Evolutionary conservation across 441 rosid species (phyloP), one percentile per base, ranked within the genome.

Genomic region (Populus hybrid): DNA sequence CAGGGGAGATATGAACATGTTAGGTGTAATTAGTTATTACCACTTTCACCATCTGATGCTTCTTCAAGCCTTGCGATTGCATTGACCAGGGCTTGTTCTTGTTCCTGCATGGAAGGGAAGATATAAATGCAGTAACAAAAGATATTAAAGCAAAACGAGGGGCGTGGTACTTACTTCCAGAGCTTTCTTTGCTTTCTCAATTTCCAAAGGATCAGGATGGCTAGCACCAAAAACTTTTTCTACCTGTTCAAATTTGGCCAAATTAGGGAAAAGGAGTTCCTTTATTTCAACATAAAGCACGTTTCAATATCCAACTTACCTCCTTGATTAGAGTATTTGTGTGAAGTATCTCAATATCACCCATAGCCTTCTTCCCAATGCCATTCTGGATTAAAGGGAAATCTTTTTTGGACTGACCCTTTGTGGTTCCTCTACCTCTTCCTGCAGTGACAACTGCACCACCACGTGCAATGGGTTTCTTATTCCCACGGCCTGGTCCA

Each of bases 31-130:
- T 83, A 92, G 88, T 88, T 89, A 90, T 94, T 94, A 91, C 98
- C 99, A 75, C 98, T 97, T 90, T 94, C 99, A 78, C 95, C 95
- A 54, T 95, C 99, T 83, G 99, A 95, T 70, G 96, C 97, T 83
- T 89, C 99, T 87, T 93, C 99, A 50, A 97, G 97, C 88, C 88
- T 90, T 9, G 99, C 91, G 78, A 97, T 97, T 67, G 98, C 99
- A 69, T 90, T 91, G 12, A 93, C 81, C 59, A 97, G 90, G 73
- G 99, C 95, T 89, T 88, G 90, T 78, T 97, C 99, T 64, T 97
- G 99, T 35, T 97, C 99, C 99, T 95, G 85, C 83, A 81, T 68
- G 71, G 57, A 61, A 61, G 38, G 73, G 36, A 63, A 73, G 34
- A 69, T 77, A 76, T 81, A 21, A 79, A 23, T 32, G 34, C 65